Base-by-base conservation (phyloP, 176 grass and related monocot genomes). In the Poa annua region DNA sequence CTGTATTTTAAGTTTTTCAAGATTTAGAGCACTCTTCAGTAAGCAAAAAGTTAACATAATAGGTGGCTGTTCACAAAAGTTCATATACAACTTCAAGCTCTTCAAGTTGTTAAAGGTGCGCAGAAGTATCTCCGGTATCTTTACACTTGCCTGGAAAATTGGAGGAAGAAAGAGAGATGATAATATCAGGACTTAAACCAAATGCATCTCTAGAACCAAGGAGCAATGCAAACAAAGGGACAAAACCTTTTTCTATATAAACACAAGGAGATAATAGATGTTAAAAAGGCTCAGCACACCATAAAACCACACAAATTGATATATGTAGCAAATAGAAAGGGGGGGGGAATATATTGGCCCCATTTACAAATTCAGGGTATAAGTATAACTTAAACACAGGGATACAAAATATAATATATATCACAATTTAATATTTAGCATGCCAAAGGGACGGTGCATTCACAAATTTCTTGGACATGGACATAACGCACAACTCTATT, bases 71-170 rank as follows among this genome's bases (percentile, higher is more conserved):
- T 85, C 83, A 71, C 75, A 60, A 10, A 85, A 85, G 12, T 85
- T 38, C 29, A 20, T 79, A 35, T 7, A 19, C 20, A 85, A 49
- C 15, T 61, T 48, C 75, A 85, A 78, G 20, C 39, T 79, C 39
- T 79, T 85, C 13, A 85, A 61, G 75, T 71, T 85, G 20, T 49
- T 8, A 79, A 79, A 85, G 52, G 65, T 85, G 65, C 75, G 79
- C 59, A 66, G 13, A 79, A 49, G 66, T 60, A 54, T 71, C 32
- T 75, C 41, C 29, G 69, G 13, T 61, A 79, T 70, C 36, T 6
- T 70, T 12, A 4, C 66, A 41, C 66, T 1, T 60, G n/a, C 5
- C 66, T 70, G 38, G 12, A 70, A 42, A 13, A 22, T 22, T 14
- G 20, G 38, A 70, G 20, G 36, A 70, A 42, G 8, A 69, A 39